Conservation (phyloP, 352 stramenopile genomes). For the Phytophthora colocasiae region DNA sequence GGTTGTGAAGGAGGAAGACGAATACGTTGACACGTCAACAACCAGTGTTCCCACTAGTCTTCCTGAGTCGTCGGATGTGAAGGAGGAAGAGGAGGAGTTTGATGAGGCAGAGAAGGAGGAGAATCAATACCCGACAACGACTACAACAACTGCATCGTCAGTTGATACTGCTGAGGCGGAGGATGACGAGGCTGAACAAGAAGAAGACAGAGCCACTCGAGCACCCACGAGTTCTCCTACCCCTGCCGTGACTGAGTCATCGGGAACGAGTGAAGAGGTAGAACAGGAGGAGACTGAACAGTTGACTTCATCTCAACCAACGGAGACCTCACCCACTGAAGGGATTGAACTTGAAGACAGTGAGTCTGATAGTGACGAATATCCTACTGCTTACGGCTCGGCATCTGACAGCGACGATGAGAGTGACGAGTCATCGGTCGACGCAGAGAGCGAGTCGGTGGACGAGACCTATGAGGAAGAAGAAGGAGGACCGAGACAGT, state of each 20-base stretch:
- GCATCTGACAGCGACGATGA: slow-evolving; percentile 5
- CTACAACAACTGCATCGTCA: background rate
- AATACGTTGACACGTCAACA: background rate
- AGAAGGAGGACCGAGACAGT: slow-evolving; percentile 10
- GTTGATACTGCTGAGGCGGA: background rate
- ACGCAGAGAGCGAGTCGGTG: slow-evolving; percentile 8
- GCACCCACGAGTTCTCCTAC: background rate
- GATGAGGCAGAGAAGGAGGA: slow-evolving; percentile 16
- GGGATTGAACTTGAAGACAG: slow-evolving; percentile 5
- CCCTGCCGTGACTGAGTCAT: background rate
- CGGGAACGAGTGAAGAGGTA: background rate
- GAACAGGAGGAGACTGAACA: slow-evolving; percentile 8
- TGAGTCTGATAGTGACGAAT: slow-evolving; percentile 11
- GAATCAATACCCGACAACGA: background rate
- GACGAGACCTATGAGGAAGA: slow-evolving; percentile 28
- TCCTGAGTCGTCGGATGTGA: slow-evolving; percentile 12
- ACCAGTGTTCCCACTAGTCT: too few relatives aligned
- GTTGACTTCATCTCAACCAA: background rate
- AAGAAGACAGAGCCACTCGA: slow-evolving; percentile 13
- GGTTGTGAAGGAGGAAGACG: slow-evolving; percentile 9
- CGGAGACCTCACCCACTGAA: background rate
- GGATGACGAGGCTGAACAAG: slow-evolving; percentile 18
- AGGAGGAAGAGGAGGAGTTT: slow-evolving; percentile 17
- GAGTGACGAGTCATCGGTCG: slow-evolving; percentile 10
- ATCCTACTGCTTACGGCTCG: slow-evolving; percentile 9